These are phyloP conservation scores for Setaria viridis DNA, from an alignment of 202 grass and related monocot species.

Conservation along the genomic window DNA sequence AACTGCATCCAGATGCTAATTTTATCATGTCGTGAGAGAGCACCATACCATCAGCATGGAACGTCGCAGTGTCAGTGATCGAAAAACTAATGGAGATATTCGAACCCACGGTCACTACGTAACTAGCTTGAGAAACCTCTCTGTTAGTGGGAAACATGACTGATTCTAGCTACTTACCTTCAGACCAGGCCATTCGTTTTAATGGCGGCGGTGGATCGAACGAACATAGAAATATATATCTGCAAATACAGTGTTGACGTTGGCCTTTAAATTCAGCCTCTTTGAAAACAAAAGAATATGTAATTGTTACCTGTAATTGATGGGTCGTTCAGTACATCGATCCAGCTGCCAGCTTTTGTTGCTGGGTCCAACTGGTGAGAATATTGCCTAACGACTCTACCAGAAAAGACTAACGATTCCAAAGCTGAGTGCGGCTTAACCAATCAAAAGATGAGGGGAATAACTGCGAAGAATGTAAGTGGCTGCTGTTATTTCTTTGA, in stretches of 20 bases:
- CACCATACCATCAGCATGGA: not conserved
- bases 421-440: conserved; percentile 42
- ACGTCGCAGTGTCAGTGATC: not conserved
- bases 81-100: not conserved
- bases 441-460: conserved; percentile 36
- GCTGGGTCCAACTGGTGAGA: conserved; percentile 14
- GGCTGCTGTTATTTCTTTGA: not conserved
- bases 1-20: not conserved
- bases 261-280: not conserved
- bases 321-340: not conserved
- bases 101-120: not conserved
- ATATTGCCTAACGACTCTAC: conserved; percentile 22
- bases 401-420: conserved; percentile 44
- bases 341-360: conserved; percentile 23
- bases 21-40: conserved; percentile 17
- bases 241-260: not conserved
- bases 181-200: not conserved
- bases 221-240: not conserved
- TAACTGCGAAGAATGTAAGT: conserved; percentile 44
- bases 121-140: conserved; percentile 4
- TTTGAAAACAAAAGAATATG: not conserved
- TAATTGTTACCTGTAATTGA: not conserved
- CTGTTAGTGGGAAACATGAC: conserved; percentile 16
- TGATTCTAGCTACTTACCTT: not conserved
- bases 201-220: too few relatives aligned